A percentile compares a stretch with the other conserved stretches of the same genome.
phyloP scores from a whole-genome alignment of 148 eudicot species.

The Suaeda aralocaspica region DNA sequence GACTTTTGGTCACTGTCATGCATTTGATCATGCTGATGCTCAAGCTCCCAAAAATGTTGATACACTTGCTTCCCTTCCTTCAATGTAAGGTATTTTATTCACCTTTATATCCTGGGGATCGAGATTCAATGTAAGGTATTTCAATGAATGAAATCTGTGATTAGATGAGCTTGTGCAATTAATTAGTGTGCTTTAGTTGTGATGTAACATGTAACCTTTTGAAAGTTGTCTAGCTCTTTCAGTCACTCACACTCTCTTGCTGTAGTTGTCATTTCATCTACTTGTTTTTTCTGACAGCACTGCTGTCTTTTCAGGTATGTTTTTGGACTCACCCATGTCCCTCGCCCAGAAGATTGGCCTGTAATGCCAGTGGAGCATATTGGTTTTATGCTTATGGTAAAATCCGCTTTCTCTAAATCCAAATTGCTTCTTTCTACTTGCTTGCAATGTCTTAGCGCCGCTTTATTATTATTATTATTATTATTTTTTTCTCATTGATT shows the following conservation, averaged over 20 bases:
- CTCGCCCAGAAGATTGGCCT: slow-evolving; percentile 97
- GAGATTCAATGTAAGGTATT: not conserved
- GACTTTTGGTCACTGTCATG: not conserved
- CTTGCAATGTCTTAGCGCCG: not conserved
- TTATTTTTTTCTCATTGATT: not conserved
- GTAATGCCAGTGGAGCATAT: slow-evolving; percentile 91
- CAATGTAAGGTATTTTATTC: not conserved
- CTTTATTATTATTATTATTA: too few relatives aligned
- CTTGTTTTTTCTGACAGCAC: not conserved
- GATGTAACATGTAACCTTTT: not conserved
- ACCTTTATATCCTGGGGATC: not conserved
- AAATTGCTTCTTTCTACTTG: not conserved
- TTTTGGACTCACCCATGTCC: slow-evolving; percentile 87
- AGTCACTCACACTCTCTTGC: not conserved
- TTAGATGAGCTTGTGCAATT: too few relatives aligned
- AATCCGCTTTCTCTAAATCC: not conserved
- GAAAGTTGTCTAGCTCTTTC: not conserved
- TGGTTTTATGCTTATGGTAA: slow-evolving; percentile 90
- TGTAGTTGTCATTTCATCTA: not conserved
- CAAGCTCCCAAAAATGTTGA: not conserved
- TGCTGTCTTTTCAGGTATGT: slow-evolving; percentile 54
- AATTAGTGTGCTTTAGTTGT: too few relatives aligned
- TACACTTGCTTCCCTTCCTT: not conserved
- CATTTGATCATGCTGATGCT: not conserved
- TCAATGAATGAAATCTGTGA: not conserved